phyloP scores from a whole-genome alignment of 2,329 filamentous ascomycete species.

The Colletotrichum coccodes region DNA sequence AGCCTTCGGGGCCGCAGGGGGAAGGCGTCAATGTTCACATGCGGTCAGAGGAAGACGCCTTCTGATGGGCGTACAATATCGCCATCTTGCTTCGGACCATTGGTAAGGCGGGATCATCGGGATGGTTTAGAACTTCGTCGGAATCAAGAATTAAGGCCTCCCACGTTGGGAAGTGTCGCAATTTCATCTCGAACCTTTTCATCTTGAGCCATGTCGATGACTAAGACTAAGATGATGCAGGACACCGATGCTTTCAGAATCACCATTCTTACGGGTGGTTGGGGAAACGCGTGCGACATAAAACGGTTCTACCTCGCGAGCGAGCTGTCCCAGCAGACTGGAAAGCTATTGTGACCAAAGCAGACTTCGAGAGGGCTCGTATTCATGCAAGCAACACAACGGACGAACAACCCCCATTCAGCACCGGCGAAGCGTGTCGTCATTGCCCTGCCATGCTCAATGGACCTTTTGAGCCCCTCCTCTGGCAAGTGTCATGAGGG shows the following conservation, averaged over 20 bases:
- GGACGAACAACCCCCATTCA: slow-evolving; percentile 14
- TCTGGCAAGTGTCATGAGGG: background rate
- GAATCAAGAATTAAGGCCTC: background rate
- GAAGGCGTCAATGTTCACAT: background rate
- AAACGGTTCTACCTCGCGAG: slow-evolving; percentile 17
- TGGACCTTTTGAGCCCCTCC: background rate
- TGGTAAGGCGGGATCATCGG: background rate
- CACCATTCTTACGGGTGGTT: slow-evolving; percentile 2
- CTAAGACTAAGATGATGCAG: slow-evolving; percentile 24
- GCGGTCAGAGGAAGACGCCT: background rate
- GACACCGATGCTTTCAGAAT: slow-evolving; percentile 22
- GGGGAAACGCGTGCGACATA: slow-evolving; percentile 12
- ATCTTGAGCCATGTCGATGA: slow-evolving; percentile 14
- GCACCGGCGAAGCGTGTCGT: background rate
- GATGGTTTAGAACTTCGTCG: background rate
- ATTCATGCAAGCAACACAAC: slow-evolving; percentile 30
- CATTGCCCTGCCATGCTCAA: background rate
- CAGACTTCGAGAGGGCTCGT: background rate
- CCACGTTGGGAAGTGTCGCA: slow-evolving; percentile 15
- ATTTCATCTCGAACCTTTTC: background rate
- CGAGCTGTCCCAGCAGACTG: background rate
- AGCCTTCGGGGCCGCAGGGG: background rate
- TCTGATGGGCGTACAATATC: background rate
- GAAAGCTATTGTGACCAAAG: slow-evolving; percentile 11
- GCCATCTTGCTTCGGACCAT: background rate